phyloP scores from a whole-genome alignment of 140 eudicot genomes.

The Erigeron philadelphicus region DNA sequence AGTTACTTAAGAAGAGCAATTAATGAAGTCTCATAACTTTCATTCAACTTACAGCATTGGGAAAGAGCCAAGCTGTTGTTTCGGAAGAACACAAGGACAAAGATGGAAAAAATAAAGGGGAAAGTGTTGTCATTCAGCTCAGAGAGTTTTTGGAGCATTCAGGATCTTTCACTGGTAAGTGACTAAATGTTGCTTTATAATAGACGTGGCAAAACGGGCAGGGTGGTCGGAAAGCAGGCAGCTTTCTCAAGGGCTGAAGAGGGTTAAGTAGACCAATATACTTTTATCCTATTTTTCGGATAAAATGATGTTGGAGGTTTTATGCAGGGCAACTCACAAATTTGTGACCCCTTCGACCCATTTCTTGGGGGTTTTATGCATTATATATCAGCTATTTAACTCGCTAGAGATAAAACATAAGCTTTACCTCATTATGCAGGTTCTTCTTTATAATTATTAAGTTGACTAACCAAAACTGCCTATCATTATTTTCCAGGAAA shows the following conservation, averaged over 20 bases:
- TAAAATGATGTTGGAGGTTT: background rate
- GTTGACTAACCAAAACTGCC: conserved; percentile 7
- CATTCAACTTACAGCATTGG: conserved; percentile 51
- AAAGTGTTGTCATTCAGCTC: conserved; percentile 64
- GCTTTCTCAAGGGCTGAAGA: background rate
- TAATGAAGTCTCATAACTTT: conserved; percentile 11
- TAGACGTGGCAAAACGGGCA: background rate
- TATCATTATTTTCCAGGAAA: conserved; percentile 48
- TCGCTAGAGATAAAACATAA: background rate
- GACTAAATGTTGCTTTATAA: conserved; percentile 8
- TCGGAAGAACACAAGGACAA: conserved; percentile 63
- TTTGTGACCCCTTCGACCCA: too few species aligned
- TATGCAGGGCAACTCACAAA: background rate
- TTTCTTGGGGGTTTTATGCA: background rate
- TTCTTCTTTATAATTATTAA: background rate
- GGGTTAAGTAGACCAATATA: background rate
- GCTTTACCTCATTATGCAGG: background rate
- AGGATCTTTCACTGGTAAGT: conserved; percentile 74
- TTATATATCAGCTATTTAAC: background rate
- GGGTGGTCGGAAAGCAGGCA: background rate
- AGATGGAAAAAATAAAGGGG: conserved; percentile 54
- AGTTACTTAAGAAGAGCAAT: background rate
- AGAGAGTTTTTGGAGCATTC: conserved; percentile 84
- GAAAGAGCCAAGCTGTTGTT: conserved; percentile 75
- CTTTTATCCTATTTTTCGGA: background rate